These are phyloP conservation scores for Corylus heterophylla DNA, from an alignment of 306 rosid genomes.

Conservation along the genomic window DNA sequence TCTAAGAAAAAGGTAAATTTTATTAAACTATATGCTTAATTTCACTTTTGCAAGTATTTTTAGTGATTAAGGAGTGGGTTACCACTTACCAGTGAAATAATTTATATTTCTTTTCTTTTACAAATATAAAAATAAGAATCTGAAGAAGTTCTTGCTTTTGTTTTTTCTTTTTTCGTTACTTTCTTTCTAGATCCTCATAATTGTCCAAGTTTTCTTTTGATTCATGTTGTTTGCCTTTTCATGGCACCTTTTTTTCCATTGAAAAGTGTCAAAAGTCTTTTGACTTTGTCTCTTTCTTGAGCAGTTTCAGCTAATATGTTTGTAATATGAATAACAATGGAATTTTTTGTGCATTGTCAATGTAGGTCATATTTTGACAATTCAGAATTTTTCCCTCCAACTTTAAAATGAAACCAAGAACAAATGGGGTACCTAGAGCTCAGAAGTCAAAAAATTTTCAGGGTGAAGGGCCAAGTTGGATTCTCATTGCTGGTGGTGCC, in stretches of 20 bases:
- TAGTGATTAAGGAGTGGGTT: not conserved
- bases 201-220: not conserved
- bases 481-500: conserved; percentile 92
- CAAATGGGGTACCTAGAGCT: conserved; percentile 54
- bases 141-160: not conserved
- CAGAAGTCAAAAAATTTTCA: conserved; percentile 48
- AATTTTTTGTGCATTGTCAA: conserved; percentile 22
- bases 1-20: not conserved
- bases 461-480: conserved; percentile 76
- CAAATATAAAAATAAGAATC: not conserved
- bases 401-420: conserved; percentile 66
- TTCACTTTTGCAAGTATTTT: not conserved
- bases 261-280: not conserved
- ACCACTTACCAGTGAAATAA: not conserved
- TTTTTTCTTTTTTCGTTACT: not conserved
- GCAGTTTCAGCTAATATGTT: not conserved
- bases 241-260: not conserved
- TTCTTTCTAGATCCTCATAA: not conserved
- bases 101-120: not conserved
- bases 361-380: conserved; percentile 49
- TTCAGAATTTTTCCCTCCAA: conserved; percentile 26
- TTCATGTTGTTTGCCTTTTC: not conserved
- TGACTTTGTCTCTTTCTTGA: not conserved
- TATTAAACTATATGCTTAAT: not conserved
- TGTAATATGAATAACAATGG: conserved; percentile 1